Base-by-base conservation (phyloP, 2,329 filamentous ascomycete genomes). In the Sporothrix schenckii region DNA sequence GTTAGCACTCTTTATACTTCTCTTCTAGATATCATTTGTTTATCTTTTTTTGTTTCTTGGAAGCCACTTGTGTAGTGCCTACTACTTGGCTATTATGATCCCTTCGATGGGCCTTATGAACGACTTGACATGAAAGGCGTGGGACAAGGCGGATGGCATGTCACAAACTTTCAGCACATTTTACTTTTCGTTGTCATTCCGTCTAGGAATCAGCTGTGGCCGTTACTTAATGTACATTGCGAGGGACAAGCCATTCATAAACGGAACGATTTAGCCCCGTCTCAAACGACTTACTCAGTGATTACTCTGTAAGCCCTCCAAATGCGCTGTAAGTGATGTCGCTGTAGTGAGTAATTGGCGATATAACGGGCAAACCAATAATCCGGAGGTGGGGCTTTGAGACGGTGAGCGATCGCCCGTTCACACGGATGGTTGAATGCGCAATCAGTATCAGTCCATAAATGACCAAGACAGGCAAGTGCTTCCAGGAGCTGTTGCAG, bases 281-380 rank as follows among this genome's bases (percentile, higher is more conserved):
- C 34, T 34, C 34, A 34, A 34, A 34, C 7, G 34, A 34, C 34
- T 34, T 34, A 34, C 34, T 34, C 34, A 34, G 34, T 34, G 7
- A 34, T 9, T 34, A 34, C 34, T 34, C 34, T 44, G 11, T 44
- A 24, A 11, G n/a, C 50, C 9, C 56, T 60, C 7, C 41, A 49
- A 30, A 21, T 49, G 24, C 47, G 19, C 63, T 44, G 30, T 44
- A 66, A 41, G 5, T 30, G 14, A n/a, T n/a, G n/a, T 11, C 10
- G 7, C 21, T 49, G 3, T 13, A 66, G 27, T 39, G 47, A 34
- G 65, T 24, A 44, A 21, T 13, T 67, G 60, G n/a, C n/a, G 19
- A 52, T 54, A 27, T 21, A 6, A 49, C 70, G 72, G 72, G 41
- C 47, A 60, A 72, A 73, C 71, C 53, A 70, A 73, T 73, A 58